Evolutionary conservation across 2,329 filamentous ascomycete genomes (phyloP).

Genomic region (Domatiomyces globalis): DNA sequence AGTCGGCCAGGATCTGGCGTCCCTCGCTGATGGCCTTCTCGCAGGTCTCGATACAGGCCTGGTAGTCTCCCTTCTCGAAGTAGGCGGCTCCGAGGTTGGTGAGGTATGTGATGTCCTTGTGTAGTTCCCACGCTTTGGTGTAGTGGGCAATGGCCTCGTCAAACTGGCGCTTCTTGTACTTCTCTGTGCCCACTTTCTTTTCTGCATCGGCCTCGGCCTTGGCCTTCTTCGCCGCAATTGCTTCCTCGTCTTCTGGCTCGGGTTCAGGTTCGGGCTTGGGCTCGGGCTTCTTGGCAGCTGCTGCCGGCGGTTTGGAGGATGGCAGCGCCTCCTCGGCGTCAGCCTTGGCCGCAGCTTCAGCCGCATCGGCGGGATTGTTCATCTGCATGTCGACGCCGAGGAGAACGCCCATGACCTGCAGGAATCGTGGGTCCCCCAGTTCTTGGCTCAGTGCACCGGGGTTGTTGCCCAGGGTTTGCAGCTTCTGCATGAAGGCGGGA

Average conservation of each 20-base stretch:
- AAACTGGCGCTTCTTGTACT: slow-evolving; percentile 97
- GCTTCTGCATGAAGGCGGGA: slow-evolving; percentile 74
- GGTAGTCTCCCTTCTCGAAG: slow-evolving; percentile 91
- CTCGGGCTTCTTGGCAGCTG: slow-evolving; percentile 40
- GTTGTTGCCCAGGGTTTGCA: slow-evolving; percentile 68
- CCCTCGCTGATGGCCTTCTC: slow-evolving; percentile 81
- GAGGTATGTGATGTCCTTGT: slow-evolving; percentile 95
- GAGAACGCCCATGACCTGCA: slow-evolving; percentile 84
- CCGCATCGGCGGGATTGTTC: slow-evolving; percentile 31
- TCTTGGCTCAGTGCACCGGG: slow-evolving; percentile 61
- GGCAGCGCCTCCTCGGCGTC: slow-evolving; percentile 56
- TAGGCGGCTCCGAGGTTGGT: slow-evolving; percentile 91
- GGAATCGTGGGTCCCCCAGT: slow-evolving; percentile 79
- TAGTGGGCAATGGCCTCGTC: slow-evolving; percentile 92
- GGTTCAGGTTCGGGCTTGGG: slow-evolving; percentile 49
- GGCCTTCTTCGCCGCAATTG: slow-evolving; percentile 68
- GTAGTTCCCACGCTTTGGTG: slow-evolving; percentile 79
- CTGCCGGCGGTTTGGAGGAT: slow-evolving; percentile 30
- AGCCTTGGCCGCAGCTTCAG: slow-evolving; percentile 29
- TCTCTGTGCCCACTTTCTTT: slow-evolving; percentile 84
- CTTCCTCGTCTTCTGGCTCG: slow-evolving; percentile 66
- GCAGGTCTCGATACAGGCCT: slow-evolving; percentile 74
- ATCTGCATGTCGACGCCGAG: slow-evolving; percentile 88
- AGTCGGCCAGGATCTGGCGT: slow-evolving; percentile 79
- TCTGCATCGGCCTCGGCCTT: slow-evolving; percentile 89